A percentile compares a stretch with the other conserved stretches of the same genome.
These are phyloP conservation scores for Tetrapisispora pingtungensis DNA, from an alignment of 805 yeast species.

Conservation along the genomic window DNA sequence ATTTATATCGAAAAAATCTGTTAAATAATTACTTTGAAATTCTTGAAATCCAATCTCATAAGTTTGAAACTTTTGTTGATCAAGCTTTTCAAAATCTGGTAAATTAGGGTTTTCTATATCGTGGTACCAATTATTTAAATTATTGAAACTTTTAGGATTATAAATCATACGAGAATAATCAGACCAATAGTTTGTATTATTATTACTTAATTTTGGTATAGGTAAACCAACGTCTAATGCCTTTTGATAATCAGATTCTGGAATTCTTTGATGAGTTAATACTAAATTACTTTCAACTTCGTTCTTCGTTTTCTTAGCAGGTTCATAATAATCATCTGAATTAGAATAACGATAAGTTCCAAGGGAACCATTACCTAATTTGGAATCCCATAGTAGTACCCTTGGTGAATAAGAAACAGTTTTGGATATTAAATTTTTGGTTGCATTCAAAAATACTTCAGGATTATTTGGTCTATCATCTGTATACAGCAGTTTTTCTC, in stretches of 20 bases:
- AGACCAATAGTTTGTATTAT: conserved; percentile 61
- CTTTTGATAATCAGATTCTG: conserved; percentile 51
- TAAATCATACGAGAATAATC: conserved; percentile 64
- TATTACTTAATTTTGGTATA: conserved; percentile 29
- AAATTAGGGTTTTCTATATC: conserved; percentile 19
- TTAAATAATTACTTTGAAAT: conserved; percentile 33
- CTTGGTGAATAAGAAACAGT: conserved; percentile 70
- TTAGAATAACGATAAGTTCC: conserved; percentile 41
- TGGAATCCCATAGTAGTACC: conserved; percentile 68
- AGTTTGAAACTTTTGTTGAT: conserved; percentile 31
- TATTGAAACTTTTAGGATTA: conserved; percentile 48
- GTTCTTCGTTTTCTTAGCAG: conserved; percentile 5
- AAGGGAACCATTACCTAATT: conserved; percentile 67
- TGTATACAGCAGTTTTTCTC: conserved; percentile 53
- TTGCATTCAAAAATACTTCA: conserved; percentile 36
- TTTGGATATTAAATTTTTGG: conserved; percentile 31
- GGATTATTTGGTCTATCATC: conserved; percentile 1
- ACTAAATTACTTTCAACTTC: conserved; percentile 12
- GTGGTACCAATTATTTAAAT: conserved; percentile 50
- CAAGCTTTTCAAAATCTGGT: conserved; percentile 23
- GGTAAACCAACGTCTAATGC: conserved; percentile 43
- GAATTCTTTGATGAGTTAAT: conserved; percentile 30
- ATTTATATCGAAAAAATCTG: conserved; percentile 46
- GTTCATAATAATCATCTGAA: conserved; percentile 18
- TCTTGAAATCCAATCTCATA: conserved; percentile 53